Evolutionary conservation across 768 basidiomycete genomes (phyloP), one percentile per base, ranked within the genome.

Genomic region (Agaricus blazei): DNA sequence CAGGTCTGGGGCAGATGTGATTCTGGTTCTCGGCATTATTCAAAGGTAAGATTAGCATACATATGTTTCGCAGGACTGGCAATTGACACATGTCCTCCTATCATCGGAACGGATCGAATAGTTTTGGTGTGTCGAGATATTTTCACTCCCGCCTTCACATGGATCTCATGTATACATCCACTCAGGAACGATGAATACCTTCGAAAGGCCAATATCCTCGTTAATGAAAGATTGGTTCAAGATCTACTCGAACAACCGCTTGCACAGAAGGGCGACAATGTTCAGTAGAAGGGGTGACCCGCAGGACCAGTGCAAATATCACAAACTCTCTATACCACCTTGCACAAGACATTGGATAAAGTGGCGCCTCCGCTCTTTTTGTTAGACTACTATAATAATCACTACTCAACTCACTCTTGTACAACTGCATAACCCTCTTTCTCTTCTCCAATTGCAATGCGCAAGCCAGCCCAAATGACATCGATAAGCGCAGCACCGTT

Each of bases 1-100:
- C 7, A 3, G 45, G 38, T 36, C 8, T 27, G n/a, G 38, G 37
- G 26, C 47, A 90, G 89, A 47, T 95, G 93, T 64, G 96, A 98
- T 68, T 91, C 93, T 8, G 96, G 96, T 0, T 84, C 72, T 43
- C 76, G 96, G 52, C 95, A 98, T 75, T 93, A 94, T 68, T 95
- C 92, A 52, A 97, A 95, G 81, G 90, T 91, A 58, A 42, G 47
- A 6, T n/a, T 14, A 14, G 14, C 19, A 31, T n/a, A 9, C 14
- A 47, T 27, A 27, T 27, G 4, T n/a, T 9, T 23, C 28, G 2
- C 52, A n/a, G 29, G 34, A 27, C 56, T 19, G 49, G 1, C 34
- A 34, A 26, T 15, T 47, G 15, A 51, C 29, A 27, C 37, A 58
- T 46, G n/a, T n/a, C n/a, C n/a, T n/a, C n/a, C n/a, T n/a, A 9